Base-by-base conservation (phyloP, 78 protist species). In the Dictyostelium discoideum region DNA sequence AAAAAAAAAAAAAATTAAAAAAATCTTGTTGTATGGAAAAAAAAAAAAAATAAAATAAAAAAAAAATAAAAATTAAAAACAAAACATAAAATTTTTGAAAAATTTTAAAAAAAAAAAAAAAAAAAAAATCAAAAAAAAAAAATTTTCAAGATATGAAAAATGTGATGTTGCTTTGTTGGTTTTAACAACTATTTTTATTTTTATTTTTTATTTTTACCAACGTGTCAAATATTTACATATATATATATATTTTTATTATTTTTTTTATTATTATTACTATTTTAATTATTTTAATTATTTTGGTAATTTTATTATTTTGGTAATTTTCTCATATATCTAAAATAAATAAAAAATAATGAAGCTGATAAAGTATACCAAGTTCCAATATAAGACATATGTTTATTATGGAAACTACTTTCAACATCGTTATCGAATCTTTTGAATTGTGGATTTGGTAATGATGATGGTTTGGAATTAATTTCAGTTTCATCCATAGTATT, bases 341-440 rank as follows among this genome's bases (percentile, higher is more conserved):
- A 78, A 40, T 87, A 87, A 18, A 87, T 76, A 22, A 87, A 87
- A 3, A 84, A 32, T 54, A 87, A 84, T 57, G 85, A 87, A 26
- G 77, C 93, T 0, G 85, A 24, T 18, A 87, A 74, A 10, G 81
- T 14, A 60, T 87, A 87, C 93, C 93, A 87, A 11, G 93, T 87
- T 24, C 82, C 82, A 26, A 87, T 87, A 63, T 87, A 87, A 9
- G 93, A 78, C 72, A 87, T 78, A 40, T 87, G 93, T 74, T 87
- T 87, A 76, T 87, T 87, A 24, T 87, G 67, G 65, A 87, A 87
- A 42, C 63, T 76, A 18, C 11, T 39, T 78, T 87, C 93, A 16
- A 87, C 24, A 63, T 87, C 39, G 3, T 85, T 87, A 18, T 87
- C 77, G 32, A 87, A 87, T 76, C 93, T 48, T 37, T 87, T 87